phyloP scores from a whole-genome alignment of 345 rosid genomes.

The Clausena lansium region DNA sequence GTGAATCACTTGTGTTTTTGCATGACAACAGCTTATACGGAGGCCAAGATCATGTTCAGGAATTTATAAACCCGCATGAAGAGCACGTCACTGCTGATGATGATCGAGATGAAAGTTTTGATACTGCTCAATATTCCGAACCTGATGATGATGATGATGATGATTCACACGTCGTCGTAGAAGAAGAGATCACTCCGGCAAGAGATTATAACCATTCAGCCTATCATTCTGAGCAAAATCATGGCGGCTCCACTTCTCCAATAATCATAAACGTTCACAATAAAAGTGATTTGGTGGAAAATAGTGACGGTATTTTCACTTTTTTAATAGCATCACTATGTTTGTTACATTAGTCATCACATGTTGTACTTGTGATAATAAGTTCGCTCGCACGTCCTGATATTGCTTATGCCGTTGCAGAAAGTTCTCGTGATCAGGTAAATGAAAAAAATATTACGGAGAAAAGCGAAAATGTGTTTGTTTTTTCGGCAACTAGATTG shows the following conservation, averaged over 20 bases:
- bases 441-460: constrained; percentile 18
- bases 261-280: constrained; percentile 17
- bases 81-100: constrained; percentile 16
- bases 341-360: constrained; percentile 9
- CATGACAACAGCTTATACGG: constrained; percentile 5
- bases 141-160: constrained; percentile 15
- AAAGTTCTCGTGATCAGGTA: background rate
- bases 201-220: constrained; percentile 22
- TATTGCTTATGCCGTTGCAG: constrained; percentile 22
- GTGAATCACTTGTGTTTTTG: constrained; percentile 55
- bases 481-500: constrained; percentile 26
- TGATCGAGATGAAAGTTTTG: constrained; percentile 35
- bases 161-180: constrained; percentile 19
- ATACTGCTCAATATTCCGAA: constrained; percentile 37
- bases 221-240: constrained; percentile 22
- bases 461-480: constrained; percentile 28
- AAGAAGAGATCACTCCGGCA: constrained; percentile 14
- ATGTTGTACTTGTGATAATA: constrained; percentile 1
- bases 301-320: constrained; percentile 39
- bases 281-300: constrained; percentile 35
- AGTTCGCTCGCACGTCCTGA: constrained; percentile 2
- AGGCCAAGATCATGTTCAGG: constrained; percentile 6
- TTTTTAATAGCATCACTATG: background rate
- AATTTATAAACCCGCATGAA: constrained; percentile 22
- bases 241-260: constrained; percentile 38